Evolutionary conservation across 208 protist genomes (phyloP), one percentile per base, ranked within the genome.

Genomic region (Leptomonas pyrrhocoris): DNA sequence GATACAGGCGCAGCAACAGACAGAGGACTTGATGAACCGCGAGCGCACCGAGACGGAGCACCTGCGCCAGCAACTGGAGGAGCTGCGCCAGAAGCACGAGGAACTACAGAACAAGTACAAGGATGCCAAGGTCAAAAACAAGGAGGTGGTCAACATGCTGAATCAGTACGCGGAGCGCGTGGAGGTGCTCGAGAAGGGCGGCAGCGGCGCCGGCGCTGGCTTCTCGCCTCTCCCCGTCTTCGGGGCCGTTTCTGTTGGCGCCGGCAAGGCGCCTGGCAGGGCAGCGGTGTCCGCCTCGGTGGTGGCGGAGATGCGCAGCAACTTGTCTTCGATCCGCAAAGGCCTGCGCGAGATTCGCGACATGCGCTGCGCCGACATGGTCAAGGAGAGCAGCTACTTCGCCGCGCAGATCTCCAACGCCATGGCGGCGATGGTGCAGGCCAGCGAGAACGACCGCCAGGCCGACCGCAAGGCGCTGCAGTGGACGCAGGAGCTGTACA

Each of bases 101-200:
- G 83, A 97, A 28, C 67, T 97, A 43, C 88, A 94, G 64, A 92
- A 92, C 73, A 97, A 97, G 76, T 97, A 94, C 81, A 97, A 94
- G 74, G 92, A 97, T 57, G 92, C 89, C 31, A 97, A 97, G 83
- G 63, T 72, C 21, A 95, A 94, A 79, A 97, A 95, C 73, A 95
- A 85, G 76, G 83, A 90, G 58, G 85, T 83, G 2, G 77, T 94
- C 25, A 50, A 59, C 27, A 69, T 77, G 31, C 74, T 97, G 21
- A 79, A 95, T 55, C 55, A 85, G 73, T 93, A 91, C 68, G 83
- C 86, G 9, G 74, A 83, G 57, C 84, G 80, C 13, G 76, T 93
- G 23, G 88, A 94, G 40, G 28, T 67, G 36, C 64, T 92, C 0
- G 81, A 91, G 69, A 80, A 77, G 48, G 80, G 85, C 25, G 79